These are phyloP conservation scores for Spathaspora sp. DNA, from an alignment of 1,139 yeast genomes.

Conservation along the genomic window DNA sequence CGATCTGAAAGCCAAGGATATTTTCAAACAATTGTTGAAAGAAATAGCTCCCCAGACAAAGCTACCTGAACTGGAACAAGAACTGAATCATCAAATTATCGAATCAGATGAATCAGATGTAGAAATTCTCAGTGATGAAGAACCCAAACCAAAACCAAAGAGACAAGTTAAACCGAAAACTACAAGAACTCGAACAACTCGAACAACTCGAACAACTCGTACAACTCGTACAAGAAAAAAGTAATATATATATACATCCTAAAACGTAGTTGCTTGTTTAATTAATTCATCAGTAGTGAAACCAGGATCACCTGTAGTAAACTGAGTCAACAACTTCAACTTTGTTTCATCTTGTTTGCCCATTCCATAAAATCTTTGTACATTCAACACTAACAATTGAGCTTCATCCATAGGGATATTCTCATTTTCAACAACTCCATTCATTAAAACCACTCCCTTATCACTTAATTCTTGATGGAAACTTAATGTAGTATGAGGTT, in stretches of 20 bases:
- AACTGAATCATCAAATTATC: conserved; percentile 5
- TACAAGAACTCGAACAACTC: conserved; percentile 2
- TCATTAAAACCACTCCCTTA: conserved; percentile 77
- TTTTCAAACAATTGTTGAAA: conserved; percentile 29
- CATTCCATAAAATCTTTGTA: conserved; percentile 76
- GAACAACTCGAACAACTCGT: background rate
- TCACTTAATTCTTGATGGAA: conserved; percentile 79
- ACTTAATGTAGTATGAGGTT: conserved; percentile 89
- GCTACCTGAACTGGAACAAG: background rate
- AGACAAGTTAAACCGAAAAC: conserved; percentile 4
- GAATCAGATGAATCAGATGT: conserved; percentile 13
- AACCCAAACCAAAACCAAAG: conserved; percentile 5
- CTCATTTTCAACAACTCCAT: conserved; percentile 78
- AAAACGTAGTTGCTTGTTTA: conserved; percentile 60
- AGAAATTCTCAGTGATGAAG: conserved; percentile 16
- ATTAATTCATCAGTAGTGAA: conserved; percentile 70
- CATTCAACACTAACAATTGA: conserved; percentile 70
- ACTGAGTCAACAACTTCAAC: conserved; percentile 57
- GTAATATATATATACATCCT: background rate
- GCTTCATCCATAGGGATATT: conserved; percentile 70
- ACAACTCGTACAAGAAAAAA: background rate
- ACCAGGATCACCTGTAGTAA: conserved; percentile 63
- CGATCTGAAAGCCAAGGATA: conserved; percentile 26
- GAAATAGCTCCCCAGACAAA: conserved; percentile 16
- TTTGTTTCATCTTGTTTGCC: conserved; percentile 44